Evolutionary conservation across 192 early-diverging fungal genomes (phyloP).

Genomic region (Umbelopsis ramanniana): DNA sequence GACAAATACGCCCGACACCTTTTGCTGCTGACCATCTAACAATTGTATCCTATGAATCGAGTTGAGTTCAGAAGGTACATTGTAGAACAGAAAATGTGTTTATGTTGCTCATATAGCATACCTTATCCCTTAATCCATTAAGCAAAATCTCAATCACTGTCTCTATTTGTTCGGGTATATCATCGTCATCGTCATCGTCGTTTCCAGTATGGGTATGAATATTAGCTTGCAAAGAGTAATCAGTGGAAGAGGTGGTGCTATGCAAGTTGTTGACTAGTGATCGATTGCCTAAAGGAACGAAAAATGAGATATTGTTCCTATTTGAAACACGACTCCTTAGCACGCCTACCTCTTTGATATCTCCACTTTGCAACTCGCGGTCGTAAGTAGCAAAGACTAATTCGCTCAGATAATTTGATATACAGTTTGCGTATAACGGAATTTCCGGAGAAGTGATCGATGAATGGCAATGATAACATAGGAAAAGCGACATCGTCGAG

Average conservation of each 20-base stretch:
- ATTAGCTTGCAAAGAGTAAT: neutral
- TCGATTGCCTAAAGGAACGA: constrained; percentile 41
- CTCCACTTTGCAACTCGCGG: constrained; percentile 71
- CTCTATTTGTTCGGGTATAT: constrained; percentile 86
- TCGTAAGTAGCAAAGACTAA: constrained; percentile 79
- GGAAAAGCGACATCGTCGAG: constrained; percentile 49
- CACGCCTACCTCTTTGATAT: constrained; percentile 66
- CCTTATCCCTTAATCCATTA: constrained; percentile 80
- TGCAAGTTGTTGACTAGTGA: constrained; percentile 61
- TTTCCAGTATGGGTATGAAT: constrained; percentile 16
- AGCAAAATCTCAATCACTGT: constrained; percentile 83
- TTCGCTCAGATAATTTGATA: constrained; percentile 82
- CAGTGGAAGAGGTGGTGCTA: neutral
- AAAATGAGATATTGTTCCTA: neutral
- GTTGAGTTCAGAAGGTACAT: neutral
- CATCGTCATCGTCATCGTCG: constrained; percentile 65
- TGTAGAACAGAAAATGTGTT: too few species aligned
- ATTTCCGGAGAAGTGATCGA: constrained; percentile 66
- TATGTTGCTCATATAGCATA: constrained; percentile 39
- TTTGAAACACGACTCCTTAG: neutral
- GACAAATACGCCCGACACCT: constrained; percentile 88
- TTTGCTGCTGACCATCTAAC: constrained; percentile 98
- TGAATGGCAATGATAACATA: constrained; percentile 45
- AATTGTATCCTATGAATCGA: constrained; percentile 74
- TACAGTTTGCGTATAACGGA: constrained; percentile 78